Evolutionary conservation across 1,284 basidiomycete genomes (phyloP).

Genomic region (Marasmius tenuissimus): DNA sequence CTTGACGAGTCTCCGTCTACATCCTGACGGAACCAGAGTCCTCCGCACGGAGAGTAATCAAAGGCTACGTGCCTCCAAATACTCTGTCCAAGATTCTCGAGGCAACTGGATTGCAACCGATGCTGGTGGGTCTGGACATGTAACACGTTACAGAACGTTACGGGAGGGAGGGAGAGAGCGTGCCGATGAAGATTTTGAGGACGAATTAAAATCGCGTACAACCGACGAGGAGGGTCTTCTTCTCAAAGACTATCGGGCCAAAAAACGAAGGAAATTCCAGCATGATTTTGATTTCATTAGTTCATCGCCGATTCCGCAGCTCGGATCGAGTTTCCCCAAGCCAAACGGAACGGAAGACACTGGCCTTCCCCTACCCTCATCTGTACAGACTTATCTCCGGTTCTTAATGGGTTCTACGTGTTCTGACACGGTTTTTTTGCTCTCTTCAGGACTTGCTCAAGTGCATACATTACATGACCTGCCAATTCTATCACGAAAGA

Average conservation of each 20-base stretch:
- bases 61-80: constrained; percentile 21
- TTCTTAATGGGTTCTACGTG: neutral
- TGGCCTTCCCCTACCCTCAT: constrained; percentile 39
- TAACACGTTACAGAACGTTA: constrained; percentile 14
- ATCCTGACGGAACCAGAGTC: constrained; percentile 48
- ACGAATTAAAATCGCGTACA: constrained; percentile 1
- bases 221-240: constrained; percentile 1
- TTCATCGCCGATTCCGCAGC: neutral
- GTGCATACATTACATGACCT: constrained; percentile 66
- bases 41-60: constrained; percentile 4
- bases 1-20: constrained; percentile 45
- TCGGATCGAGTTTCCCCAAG: neutral
- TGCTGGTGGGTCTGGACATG: constrained; percentile 21
- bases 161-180: neutral
- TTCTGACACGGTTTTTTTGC: neutral
- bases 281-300: constrained; percentile 39
- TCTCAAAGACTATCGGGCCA: constrained; percentile 23
- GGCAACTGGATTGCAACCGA: constrained; percentile 32
- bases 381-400: constrained; percentile 33
- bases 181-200: neutral
- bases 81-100: constrained; percentile 27
- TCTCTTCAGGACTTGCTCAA: constrained; percentile 67
- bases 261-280: constrained; percentile 36
- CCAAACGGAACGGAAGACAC: neutral
- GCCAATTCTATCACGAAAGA: constrained; percentile 57